Evolutionary conservation across 1,139 yeast genomes (phyloP).

Genomic region (Blastobotrys serpentis): DNA sequence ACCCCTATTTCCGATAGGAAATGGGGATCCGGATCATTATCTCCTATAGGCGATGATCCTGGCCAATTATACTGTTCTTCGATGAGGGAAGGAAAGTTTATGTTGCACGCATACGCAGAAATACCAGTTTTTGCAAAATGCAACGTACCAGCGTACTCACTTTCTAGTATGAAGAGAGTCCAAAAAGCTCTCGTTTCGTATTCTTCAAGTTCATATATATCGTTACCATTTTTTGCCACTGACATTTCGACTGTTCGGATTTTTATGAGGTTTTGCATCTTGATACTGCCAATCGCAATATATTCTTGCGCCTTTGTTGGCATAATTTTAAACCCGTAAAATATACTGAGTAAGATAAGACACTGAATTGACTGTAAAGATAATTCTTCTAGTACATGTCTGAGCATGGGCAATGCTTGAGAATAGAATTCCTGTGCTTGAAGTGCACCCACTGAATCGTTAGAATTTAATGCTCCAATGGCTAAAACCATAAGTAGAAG

Average conservation of each 20-base stretch:
- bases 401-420: conserved; percentile 12
- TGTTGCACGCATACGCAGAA: conserved; percentile 9
- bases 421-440: conserved; percentile 12
- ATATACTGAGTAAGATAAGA: conserved; percentile 11
- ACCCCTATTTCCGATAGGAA: conserved; percentile 16
- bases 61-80: conserved; percentile 9
- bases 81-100: conserved; percentile 13
- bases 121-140: conserved; percentile 13
- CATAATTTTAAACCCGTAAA: conserved; percentile 12
- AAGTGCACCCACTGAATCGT: conserved; percentile 9
- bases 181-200: conserved; percentile 14
- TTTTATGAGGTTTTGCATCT: conserved; percentile 12
- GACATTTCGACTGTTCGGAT: conserved; percentile 8
- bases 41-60: conserved; percentile 2
- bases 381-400: conserved; percentile 11
- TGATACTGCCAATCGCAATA: conserved; percentile 10
- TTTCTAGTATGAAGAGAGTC: conserved; percentile 13
- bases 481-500: conserved; percentile 14
- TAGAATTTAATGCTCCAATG: conserved; percentile 14
- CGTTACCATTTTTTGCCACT: conserved; percentile 8
- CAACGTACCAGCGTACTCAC: conserved; percentile 14
- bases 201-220: conserved; percentile 10
- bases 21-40: conserved; percentile 13
- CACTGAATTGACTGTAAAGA: conserved; percentile 10
- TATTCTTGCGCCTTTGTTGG: conserved; percentile 15